Conservation (phyloP, 208 protist species). For the Acanthamoeba sp. region DNA sequence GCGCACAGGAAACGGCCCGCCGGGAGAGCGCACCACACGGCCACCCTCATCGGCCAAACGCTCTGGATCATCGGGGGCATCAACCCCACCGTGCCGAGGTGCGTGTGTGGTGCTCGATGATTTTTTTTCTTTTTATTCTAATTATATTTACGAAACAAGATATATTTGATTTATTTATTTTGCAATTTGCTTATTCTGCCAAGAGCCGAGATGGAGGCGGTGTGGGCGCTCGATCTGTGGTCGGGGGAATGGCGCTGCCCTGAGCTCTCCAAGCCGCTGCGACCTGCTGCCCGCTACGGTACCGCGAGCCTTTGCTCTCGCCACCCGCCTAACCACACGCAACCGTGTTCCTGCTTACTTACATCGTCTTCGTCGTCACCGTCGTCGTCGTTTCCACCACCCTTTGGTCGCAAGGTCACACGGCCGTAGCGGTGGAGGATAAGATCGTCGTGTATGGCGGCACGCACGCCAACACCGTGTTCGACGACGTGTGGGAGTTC, state of each 20-base stretch:
- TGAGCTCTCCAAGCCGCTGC: not conserved
- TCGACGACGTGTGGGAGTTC: not conserved
- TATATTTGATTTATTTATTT: no score
- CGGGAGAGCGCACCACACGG: not conserved
- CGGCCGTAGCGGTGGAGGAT: not conserved
- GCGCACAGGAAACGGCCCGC: no score
- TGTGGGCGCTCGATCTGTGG: not conserved
- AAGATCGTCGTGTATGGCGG: not conserved
- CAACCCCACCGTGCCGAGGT: not conserved
- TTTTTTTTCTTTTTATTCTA: no score
- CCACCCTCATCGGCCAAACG: not conserved
- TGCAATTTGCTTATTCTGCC: no score
- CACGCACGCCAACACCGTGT: not conserved
- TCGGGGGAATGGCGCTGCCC: not conserved
- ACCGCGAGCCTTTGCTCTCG: not conserved
- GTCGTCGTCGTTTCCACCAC: no score
- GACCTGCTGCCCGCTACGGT: not conserved
- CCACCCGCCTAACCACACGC: no score
- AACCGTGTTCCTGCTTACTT: no score
- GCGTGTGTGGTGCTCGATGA: not conserved
- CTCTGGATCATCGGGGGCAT: not conserved
- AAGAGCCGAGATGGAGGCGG: not conserved
- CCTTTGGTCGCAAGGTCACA: no score
- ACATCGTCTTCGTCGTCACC: no score
- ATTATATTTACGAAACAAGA: no score